Conservation (phyloP, 2,329 filamentous ascomycete genomes). For the Diaporthe amygdali region DNA sequence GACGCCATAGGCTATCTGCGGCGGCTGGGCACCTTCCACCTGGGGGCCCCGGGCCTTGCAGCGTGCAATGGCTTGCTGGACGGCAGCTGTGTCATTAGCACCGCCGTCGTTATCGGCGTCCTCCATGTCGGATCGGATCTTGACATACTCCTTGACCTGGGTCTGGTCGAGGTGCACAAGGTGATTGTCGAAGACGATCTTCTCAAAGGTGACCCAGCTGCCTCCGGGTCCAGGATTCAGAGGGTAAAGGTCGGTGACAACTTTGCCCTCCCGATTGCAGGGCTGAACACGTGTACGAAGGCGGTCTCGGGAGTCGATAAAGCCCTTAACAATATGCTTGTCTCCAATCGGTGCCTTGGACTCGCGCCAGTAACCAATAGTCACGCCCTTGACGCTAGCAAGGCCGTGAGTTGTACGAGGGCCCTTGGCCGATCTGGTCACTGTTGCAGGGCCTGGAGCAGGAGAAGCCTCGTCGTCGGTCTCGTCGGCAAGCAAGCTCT, state of each 20-base stretch:
- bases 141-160: constrained; percentile 68
- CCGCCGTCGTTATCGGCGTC: constrained; percentile 44
- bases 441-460: constrained; percentile 26
- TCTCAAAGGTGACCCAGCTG: constrained; percentile 69
- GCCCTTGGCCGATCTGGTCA: neutral
- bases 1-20: constrained; percentile 55
- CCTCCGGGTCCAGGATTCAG: constrained; percentile 64
- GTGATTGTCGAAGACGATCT: constrained; percentile 63
- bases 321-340: constrained; percentile 66
- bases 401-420: constrained; percentile 34
- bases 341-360: constrained; percentile 54
- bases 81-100: constrained; percentile 47
- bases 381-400: constrained; percentile 49
- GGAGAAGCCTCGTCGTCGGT: constrained; percentile 29
- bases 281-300: constrained; percentile 64
- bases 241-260: constrained; percentile 51
- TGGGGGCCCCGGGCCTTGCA: constrained; percentile 47
- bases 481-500: constrained; percentile 36
- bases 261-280: constrained; percentile 52
- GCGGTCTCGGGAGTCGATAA: constrained; percentile 65
- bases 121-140: constrained; percentile 50
- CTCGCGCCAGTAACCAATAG: constrained; percentile 66
- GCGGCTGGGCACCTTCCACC: constrained; percentile 46
- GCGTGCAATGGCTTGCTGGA: constrained; percentile 51
- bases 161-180: constrained; percentile 60